Conservation (phyloP, 805 yeast species). For the Saccharomycopsis microspora region DNA sequence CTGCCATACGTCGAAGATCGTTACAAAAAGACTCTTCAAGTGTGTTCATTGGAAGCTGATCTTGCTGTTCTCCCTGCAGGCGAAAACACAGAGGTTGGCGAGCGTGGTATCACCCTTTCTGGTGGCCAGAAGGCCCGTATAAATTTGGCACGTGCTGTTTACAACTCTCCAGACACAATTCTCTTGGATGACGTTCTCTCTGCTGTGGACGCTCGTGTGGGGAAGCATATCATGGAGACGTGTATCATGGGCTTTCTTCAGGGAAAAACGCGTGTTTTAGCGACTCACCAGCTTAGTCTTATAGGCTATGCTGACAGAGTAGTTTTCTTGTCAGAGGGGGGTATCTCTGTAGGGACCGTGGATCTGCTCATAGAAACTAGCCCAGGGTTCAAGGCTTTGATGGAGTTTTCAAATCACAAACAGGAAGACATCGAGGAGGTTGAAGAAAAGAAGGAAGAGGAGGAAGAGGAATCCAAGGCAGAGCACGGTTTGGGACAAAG, state of each 20-base stretch:
- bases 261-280: constrained; percentile 50
- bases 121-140: constrained; percentile 74
- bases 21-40: constrained; percentile 42
- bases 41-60: constrained; percentile 51
- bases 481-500: constrained; percentile 20
- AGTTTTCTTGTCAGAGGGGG: constrained; percentile 42
- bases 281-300: constrained; percentile 66
- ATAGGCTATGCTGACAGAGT: constrained; percentile 51
- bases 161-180: constrained; percentile 45
- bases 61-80: constrained; percentile 52
- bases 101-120: constrained; percentile 60
- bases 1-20: constrained; percentile 30
- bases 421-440: constrained; percentile 7
- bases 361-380: constrained; percentile 32
- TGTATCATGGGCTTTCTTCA: constrained; percentile 45
- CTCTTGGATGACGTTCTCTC: constrained; percentile 59
- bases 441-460: not conserved
- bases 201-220: constrained; percentile 72
- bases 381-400: constrained; percentile 32
- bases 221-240: constrained; percentile 49
- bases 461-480: constrained; percentile 11
- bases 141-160: constrained; percentile 58
- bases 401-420: constrained; percentile 24
- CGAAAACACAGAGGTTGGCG: constrained; percentile 63
- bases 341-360: constrained; percentile 40